Base-by-base conservation (phyloP, 2,329 filamentous ascomycete genomes). In the Hortaea werneckii region DNA sequence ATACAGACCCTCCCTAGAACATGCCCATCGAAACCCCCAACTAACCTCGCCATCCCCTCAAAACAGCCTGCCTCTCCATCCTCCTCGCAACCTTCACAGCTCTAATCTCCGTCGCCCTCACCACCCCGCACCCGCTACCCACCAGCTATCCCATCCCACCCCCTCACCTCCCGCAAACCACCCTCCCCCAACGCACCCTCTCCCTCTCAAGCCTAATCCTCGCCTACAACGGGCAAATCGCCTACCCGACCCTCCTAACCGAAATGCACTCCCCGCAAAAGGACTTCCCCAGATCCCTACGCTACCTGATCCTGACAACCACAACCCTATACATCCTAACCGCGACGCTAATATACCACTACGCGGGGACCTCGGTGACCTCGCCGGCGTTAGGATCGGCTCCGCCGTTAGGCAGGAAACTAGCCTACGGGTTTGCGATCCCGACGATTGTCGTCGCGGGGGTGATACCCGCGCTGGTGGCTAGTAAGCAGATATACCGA, bases 381-480 rank as follows among this genome's bases (percentile, higher is more conserved):
- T 79, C 78, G 0, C 83, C 83, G 0, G 82, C 83, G 0, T 71
- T 87, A 1, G 76, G 77, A 5, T 81, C 79, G 0, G 77, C 80
- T 8, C 70, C 70, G 2, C 62, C 61, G 0, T 53, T 73, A 0
- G 64, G 83, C 30, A 67, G 73, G 35, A 84, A 83, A 61, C 65
- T 81, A n/a, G 79, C 81, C n/a, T 86, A 79, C 65, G 81, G 79
- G 26, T 69, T 86, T 48, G 82, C 82, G 0, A 70, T 82, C 2
- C 82, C 82, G 10, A 85, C 83, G 2, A 85, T 86, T 47, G 68
- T 86, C 41, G 77, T 87, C 42, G 79, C 82, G 0, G 83, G 82
- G 44, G 80, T 85, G 5, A 82, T 87, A 51, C 81, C 83, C 58
- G 80, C 76, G 9, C 77, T 82, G 48, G 77, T 85, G 1, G 79